Percentiles rank a stretch among this genome's conserved stretches.
Evolutionary conservation across 2,329 filamentous ascomycete genomes (phyloP).

Genomic region (Colletotrichum phormii): DNA sequence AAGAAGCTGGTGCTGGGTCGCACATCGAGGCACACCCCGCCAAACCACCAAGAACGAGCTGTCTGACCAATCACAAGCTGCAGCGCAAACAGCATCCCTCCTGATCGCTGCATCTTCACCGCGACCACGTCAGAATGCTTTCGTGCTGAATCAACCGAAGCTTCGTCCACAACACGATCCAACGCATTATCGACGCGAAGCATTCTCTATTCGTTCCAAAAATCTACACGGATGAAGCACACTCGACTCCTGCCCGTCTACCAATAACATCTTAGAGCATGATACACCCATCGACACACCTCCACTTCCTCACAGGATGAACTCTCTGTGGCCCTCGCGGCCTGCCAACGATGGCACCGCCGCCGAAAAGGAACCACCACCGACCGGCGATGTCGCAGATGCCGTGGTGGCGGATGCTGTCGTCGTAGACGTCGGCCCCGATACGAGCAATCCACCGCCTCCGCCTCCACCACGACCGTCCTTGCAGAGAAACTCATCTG

Average conservation of each 20-base stretch:
- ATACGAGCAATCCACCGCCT: conserved; percentile 51
- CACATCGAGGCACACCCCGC: conserved; percentile 27
- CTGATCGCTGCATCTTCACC: conserved; percentile 25
- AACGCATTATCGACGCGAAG: conserved; percentile 5
- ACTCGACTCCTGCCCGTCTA: not conserved
- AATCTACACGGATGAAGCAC: not conserved
- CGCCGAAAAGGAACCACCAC: conserved; percentile 30
- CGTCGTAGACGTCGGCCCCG: conserved; percentile 49
- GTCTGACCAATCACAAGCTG: conserved; percentile 31
- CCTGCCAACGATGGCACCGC: conserved; percentile 47
- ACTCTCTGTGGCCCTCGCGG: conserved; percentile 56
- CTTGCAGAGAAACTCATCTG: conserved; percentile 44
- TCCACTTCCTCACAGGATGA: conserved; percentile 51
- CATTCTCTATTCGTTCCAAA: not conserved
- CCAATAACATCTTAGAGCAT: conserved; percentile 16
- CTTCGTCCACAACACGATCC: not conserved
- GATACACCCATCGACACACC: conserved; percentile 12
- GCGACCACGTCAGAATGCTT: conserved; percentile 14
- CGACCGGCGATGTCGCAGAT: conserved; percentile 54
- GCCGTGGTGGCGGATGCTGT: conserved; percentile 57
- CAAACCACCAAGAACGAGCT: conserved; percentile 17
- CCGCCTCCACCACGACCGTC: conserved; percentile 44
- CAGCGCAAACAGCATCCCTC: conserved; percentile 33
- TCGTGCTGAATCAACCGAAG: conserved; percentile 17
- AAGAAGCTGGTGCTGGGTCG: not conserved